Conservation (phyloP, 176 grass and related monocot species). For the Aegilops speltoides region DNA sequence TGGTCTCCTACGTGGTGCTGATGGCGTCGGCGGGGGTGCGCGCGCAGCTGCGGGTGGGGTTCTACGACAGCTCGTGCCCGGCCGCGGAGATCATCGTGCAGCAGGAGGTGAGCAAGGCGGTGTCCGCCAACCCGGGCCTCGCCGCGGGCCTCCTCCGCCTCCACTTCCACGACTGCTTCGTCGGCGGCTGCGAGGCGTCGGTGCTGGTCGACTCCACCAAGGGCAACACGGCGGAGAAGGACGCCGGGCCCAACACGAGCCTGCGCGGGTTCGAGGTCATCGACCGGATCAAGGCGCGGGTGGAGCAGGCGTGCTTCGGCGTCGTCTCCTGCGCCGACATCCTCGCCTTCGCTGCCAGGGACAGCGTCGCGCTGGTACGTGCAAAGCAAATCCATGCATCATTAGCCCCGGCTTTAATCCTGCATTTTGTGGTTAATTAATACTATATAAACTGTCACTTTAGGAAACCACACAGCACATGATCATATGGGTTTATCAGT, state of each 20-base stretch:
- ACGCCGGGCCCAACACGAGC: slow-evolving; percentile 72
- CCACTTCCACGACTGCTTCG: slow-evolving; percentile 94
- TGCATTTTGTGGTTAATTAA: neutral
- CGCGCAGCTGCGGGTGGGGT: slow-evolving; percentile 64
- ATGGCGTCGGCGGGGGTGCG: slow-evolving; percentile 28
- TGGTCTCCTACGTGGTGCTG: slow-evolving; percentile 27
- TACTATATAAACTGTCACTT: slow-evolving; percentile 4
- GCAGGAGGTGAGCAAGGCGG: slow-evolving; percentile 74
- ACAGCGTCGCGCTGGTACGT: slow-evolving; percentile 65
- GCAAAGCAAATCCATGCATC: neutral
- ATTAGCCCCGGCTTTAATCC: neutral
- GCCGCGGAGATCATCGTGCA: slow-evolving; percentile 73
- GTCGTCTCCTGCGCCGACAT: slow-evolving; percentile 88
- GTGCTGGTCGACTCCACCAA: slow-evolving; percentile 77
- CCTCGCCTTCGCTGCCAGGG: slow-evolving; percentile 90
- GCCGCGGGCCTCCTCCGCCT: slow-evolving; percentile 65
- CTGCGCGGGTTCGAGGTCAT: slow-evolving; percentile 78
- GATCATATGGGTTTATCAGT: slow-evolving; percentile 10
- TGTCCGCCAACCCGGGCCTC: slow-evolving; percentile 48
- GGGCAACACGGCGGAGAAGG: slow-evolving; percentile 82
- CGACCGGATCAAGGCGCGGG: slow-evolving; percentile 60
- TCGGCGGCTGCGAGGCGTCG: slow-evolving; percentile 73
- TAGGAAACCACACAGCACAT: slow-evolving; percentile 18
- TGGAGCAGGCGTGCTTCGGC: slow-evolving; percentile 69
- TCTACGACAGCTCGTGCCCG: slow-evolving; percentile 70